Evolutionary conservation across 371 early-diverging fungal species (phyloP).

Genomic region (Apophysomyces variabilis): DNA sequence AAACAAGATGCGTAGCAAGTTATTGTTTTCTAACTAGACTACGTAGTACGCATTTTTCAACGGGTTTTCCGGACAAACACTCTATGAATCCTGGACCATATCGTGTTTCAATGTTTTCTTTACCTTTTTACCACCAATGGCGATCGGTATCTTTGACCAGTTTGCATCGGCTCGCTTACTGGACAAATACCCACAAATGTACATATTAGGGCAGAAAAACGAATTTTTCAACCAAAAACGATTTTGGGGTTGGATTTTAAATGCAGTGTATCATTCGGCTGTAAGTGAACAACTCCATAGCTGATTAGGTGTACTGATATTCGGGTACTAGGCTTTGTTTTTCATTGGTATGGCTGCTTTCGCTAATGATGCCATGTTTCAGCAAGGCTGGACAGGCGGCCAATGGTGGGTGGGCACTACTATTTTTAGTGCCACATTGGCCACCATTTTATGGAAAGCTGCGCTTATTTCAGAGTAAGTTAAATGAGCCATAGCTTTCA

Average conservation of each 20-base stretch:
- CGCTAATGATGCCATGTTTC: slow-evolving; percentile 59
- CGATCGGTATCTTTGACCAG: slow-evolving; percentile 93
- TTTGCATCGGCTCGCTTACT: slow-evolving; percentile 88
- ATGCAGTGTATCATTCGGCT: slow-evolving; percentile 91
- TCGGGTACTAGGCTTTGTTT: slow-evolving; percentile 51
- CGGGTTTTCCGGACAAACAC: slow-evolving; percentile 89
- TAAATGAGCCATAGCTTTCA: background rate
- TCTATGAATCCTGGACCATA: slow-evolving; percentile 95
- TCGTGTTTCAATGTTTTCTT: slow-evolving; percentile 90
- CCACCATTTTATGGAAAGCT: slow-evolving; percentile 82
- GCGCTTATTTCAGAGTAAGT: slow-evolving; percentile 81
- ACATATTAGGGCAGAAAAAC: slow-evolving; percentile 86
- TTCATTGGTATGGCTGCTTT: slow-evolving; percentile 68
- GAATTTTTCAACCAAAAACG: slow-evolving; percentile 90
- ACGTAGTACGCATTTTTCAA: slow-evolving; percentile 81
- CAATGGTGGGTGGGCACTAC: slow-evolving; percentile 83
- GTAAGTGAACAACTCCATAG: slow-evolving; percentile 21
- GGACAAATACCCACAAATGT: slow-evolving; percentile 97
- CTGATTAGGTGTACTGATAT: background rate
- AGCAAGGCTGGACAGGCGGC: slow-evolving; percentile 67
- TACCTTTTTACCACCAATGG: slow-evolving; percentile 87
- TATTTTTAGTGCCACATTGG: slow-evolving; percentile 78
- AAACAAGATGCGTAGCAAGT: slow-evolving; percentile 6
- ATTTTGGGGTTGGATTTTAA: slow-evolving; percentile 96
- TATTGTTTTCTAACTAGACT: background rate